Evolutionary conservation across 2,329 filamentous ascomycete genomes (phyloP).

Genomic region (Diaporthe velutina): DNA sequence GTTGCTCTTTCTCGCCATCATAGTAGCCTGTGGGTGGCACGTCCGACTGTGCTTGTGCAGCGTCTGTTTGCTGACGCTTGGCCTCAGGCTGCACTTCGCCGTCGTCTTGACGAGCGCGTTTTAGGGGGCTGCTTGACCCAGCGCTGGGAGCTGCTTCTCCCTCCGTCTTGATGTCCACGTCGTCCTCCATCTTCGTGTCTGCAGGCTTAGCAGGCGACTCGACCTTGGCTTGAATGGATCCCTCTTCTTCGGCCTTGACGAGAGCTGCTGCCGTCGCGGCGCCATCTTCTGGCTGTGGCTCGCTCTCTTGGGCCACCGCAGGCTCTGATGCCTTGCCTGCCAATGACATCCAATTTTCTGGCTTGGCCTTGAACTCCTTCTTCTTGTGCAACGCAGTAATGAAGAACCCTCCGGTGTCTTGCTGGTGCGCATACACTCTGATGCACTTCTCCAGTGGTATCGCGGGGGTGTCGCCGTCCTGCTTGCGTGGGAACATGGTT

Average conservation of each 20-base stretch:
- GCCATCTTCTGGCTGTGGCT: conserved; percentile 31
- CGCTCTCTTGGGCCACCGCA: not conserved
- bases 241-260: conserved; percentile 34
- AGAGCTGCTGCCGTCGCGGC: conserved; percentile 23
- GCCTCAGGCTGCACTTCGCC: conserved; percentile 29
- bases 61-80: conserved; percentile 39
- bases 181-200: conserved; percentile 40
- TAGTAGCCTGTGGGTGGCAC: conserved; percentile 34
- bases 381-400: conserved; percentile 95
- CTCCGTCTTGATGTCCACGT: conserved; percentile 37
- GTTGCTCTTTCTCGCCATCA: conserved; percentile 35
- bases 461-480: conserved; percentile 65
- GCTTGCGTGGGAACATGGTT: conserved; percentile 84
- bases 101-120: conserved; percentile 40
- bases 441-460: conserved; percentile 92
- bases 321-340: not conserved
- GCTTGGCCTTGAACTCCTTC: conserved; percentile 83
- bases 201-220: conserved; percentile 40
- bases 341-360: conserved; percentile 68
- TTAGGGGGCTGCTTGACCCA: conserved; percentile 27
- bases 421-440: conserved; percentile 92
- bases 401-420: conserved; percentile 98
- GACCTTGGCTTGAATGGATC: conserved; percentile 30
- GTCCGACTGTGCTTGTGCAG: conserved; percentile 40
- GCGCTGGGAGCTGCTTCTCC: conserved; percentile 15